Evolutionary conservation across 441 rosid genomes (phyloP), one percentile per base, ranked within the genome.

Genomic region (Oxalis stricta): DNA sequence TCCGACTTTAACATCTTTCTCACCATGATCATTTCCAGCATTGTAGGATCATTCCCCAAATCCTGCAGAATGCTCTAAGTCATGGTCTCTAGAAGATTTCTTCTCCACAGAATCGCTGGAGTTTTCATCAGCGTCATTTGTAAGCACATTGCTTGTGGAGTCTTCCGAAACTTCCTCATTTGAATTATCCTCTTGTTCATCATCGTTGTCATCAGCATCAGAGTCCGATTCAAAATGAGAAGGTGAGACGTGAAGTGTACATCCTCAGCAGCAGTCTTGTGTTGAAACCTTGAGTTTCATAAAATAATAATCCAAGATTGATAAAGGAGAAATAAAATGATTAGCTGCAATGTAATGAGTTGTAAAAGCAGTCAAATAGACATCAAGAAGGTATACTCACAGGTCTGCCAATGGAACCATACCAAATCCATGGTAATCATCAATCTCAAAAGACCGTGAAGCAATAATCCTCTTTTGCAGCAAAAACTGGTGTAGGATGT

Each of bases 351-450:
- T 3, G 18, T 16, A 29, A 40, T 19, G 28, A 24, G 5, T 24
- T 24, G 28, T 8, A 3, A 24, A 24, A 24, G 5, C 28, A 24
- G 28, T 4, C 28, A 24, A 3, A 24, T 24, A 24, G 5, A 24
- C 4, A 24, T 24, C 8, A 24, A 3, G 5, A 24, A 57, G 41
- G 12, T 0, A 24, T 5, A 61, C 97, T 77, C 63, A 88, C 93
- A 88, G 72, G 59, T 88, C 97, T 10, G 95, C 95, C 61, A 84
- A 66, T 60, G 97, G 97, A 40, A 88, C 95, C 93, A 84, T 79
- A 29, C 95, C 93, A 46, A 17, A 69, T 46, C 93, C 95, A 75
- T 88, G 83, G 56, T 65, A 75, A 10, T 73, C 78, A 59, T 88
- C 93, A 10, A 88, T 75, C 66, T 70, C 64, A 38, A 88, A 88